Percentiles rank a stretch among this genome's conserved stretches.
phyloP scores from a whole-genome alignment of 1,284 basidiomycete genomes.

The Cryptococcus amylolentus region DNA sequence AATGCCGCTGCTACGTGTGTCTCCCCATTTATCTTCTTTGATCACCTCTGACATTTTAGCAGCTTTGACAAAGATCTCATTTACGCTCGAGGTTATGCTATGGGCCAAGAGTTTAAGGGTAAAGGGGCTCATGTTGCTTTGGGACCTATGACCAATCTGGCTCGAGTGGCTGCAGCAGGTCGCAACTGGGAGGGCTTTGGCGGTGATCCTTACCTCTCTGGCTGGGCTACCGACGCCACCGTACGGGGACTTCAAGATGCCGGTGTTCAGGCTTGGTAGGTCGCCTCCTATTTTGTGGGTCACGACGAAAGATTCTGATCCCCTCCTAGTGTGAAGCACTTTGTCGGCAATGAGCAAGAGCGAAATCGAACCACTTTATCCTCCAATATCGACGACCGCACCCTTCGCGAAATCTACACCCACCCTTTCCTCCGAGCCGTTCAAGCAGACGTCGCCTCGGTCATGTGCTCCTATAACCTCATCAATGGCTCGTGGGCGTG shows the following conservation, averaged over 20 bases:
- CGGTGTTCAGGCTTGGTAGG: constrained; percentile 59
- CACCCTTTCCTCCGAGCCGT: constrained; percentile 65
- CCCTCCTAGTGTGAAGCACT: constrained; percentile 62
- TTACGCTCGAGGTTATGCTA: constrained; percentile 65
- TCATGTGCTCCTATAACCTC: constrained; percentile 72
- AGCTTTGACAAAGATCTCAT: constrained; percentile 68
- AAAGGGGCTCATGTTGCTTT: constrained; percentile 75
- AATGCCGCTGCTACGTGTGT: constrained; percentile 65
- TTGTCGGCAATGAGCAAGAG: constrained; percentile 49
- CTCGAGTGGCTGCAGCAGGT: constrained; percentile 61
- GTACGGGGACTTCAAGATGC: constrained; percentile 67
- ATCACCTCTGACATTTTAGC: too few relatives aligned
- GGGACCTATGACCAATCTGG: constrained; percentile 54
- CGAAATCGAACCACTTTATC: constrained; percentile 53
- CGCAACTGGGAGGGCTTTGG: constrained; percentile 85
- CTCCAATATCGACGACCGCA: constrained; percentile 71
- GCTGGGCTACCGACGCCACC: constrained; percentile 66
- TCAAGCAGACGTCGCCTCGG: constrained; percentile 63
- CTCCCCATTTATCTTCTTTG: not conserved
- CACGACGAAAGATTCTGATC: too few relatives aligned
- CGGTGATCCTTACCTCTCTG: constrained; percentile 62
- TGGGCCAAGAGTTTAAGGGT: constrained; percentile 72
- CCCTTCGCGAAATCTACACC: constrained; percentile 52
- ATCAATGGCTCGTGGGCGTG: constrained; percentile 64
- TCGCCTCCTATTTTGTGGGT: not conserved